Conservation (phyloP, 2,329 filamentous ascomycete genomes). For the Penicillium sp. region DNA sequence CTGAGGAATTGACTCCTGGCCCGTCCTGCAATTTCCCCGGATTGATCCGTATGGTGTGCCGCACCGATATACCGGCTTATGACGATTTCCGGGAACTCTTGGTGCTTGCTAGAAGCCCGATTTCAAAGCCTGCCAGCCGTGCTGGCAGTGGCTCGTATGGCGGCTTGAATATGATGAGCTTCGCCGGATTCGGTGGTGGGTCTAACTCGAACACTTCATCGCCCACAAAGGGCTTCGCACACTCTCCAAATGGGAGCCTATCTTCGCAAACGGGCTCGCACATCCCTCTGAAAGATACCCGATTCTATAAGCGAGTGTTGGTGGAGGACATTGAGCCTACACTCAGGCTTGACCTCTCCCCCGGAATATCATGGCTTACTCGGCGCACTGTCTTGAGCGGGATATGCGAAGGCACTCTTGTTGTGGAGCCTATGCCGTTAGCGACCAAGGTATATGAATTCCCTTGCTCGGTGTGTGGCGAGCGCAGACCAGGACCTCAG, state of each 20-base stretch:
- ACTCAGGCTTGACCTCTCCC: constrained; percentile 78
- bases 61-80: constrained; percentile 73
- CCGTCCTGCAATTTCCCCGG: constrained; percentile 72
- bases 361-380: constrained; percentile 88
- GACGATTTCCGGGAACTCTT: constrained; percentile 80
- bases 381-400: constrained; percentile 76
- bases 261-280: constrained; percentile 42
- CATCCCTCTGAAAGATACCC: constrained; percentile 72
- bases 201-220: constrained; percentile 59
- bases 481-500: constrained; percentile 63
- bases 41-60: constrained; percentile 74
- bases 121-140: constrained; percentile 58
- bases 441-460: constrained; percentile 49
- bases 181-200: constrained; percentile 42
- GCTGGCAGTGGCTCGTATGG: constrained; percentile 67
- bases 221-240: constrained; percentile 53
- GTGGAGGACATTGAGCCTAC: constrained; percentile 93
- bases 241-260: constrained; percentile 46
- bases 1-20: constrained; percentile 54
- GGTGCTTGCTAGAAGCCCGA: constrained; percentile 54
- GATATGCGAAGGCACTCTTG: constrained; percentile 76
- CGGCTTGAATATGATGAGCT: constrained; percentile 56
- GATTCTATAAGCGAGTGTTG: constrained; percentile 87
- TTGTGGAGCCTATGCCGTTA: constrained; percentile 80
- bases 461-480: constrained; percentile 84